These are phyloP conservation scores for Tolypocladium inflatum DNA, from an alignment of 2,329 filamentous ascomycete species.

Conservation along the genomic window DNA sequence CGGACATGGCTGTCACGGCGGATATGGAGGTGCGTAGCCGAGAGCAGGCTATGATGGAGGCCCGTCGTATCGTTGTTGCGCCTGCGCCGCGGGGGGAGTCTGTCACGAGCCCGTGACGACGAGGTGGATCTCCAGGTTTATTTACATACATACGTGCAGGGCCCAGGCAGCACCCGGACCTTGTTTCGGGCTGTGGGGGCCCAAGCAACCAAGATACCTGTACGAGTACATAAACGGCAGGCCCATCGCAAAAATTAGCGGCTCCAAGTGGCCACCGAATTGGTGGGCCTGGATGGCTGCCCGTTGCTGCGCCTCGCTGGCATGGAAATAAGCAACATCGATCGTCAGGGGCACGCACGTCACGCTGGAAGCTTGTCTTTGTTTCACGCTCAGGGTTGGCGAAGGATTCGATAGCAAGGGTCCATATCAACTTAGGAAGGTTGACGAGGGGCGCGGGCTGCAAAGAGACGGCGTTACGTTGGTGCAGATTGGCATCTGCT, in stretches of 20 bases:
- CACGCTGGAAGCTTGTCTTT: neutral
- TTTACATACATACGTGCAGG: neutral
- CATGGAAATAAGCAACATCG: neutral
- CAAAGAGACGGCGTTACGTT: neutral
- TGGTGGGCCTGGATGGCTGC: no score
- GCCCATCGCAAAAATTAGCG: neutral
- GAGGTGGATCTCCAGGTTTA: neutral
- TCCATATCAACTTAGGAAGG: neutral
- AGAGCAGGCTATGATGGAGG: neutral
- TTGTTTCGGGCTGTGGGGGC: neutral
- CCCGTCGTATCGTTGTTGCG: neutral
- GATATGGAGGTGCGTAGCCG: neutral
- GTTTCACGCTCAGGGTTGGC: neutral
- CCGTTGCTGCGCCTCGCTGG: neutral
- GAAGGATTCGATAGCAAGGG: no score
- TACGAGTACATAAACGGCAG: neutral
- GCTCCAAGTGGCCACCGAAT: neutral
- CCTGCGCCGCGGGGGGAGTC: neutral
- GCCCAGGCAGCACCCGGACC: neutral
- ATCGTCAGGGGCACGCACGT: neutral
- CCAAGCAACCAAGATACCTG: no score
- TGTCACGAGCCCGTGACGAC: neutral
- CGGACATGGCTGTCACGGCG: conserved; percentile 14
- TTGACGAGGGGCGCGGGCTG: neutral
- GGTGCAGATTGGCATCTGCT: neutral